Evolutionary conservation across 768 basidiomycete species (phyloP), one percentile per base, ranked within the genome.

Genomic region (Collybia sordida): DNA sequence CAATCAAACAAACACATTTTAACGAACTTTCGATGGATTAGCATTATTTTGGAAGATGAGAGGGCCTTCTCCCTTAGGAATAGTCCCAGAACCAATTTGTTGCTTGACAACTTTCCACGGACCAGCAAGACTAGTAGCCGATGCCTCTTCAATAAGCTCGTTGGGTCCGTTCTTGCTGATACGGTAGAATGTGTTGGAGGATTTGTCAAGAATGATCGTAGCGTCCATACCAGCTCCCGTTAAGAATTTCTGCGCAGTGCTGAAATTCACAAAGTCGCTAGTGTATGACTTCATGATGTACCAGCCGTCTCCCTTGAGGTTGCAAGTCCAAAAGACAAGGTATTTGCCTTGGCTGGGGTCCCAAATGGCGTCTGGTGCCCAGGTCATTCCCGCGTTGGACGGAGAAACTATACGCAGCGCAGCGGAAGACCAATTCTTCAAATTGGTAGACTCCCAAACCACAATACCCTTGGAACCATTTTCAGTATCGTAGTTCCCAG

Each of bases 221-320:
- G 39, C 39, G 12, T 40, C 39, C 39, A 40, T 40, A n/a, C 39
- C 39, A 15, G 39, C 39, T 3, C 39, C 39, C 19, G 39, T 40
- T 3, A 40, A n/a, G 39, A 40, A 40, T n/a, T 40, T 40, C 23
- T 40, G 39, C 39, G 39, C 39, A 2, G 39, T 40, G 12, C 19
- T 40, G n/a, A 40, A 40, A 8, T 9, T 40, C 4, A 40, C 39
- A 12, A 40, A 40, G 39, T 40, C 39, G 39, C 39, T 40, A 3
- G 39, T 40, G 39, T 40, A 40, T 14, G 39, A 40, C 23, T 40
- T 40, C 39, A 40, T 40, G 23, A 40, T 40, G 23, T 40, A 40
- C 39, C 39, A 40, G 12, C 39, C 39, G 23, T 40, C 39, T 8
- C 39, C 39, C 39, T 40, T 40, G 39, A 40, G 39, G 12, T 40